phyloP scores from a whole-genome alignment of 1,139 yeast species.

The Saccharomycopsis phalli region DNA sequence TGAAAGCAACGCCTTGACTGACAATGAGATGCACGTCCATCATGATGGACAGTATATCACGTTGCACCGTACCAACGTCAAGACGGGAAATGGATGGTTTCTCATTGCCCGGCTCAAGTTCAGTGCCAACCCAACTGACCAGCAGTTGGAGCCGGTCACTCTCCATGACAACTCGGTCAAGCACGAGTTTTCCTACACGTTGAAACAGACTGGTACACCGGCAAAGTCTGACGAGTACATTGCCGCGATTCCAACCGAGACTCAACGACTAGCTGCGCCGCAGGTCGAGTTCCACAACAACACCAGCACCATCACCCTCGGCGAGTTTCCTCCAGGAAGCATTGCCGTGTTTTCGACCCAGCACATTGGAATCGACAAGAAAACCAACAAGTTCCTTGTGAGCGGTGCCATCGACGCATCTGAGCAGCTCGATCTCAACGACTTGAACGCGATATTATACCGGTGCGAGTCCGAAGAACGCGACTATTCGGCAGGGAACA shows the following conservation, averaged over 20 bases:
- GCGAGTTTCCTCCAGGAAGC: slow-evolving; percentile 79
- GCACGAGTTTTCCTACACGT: slow-evolving; percentile 49
- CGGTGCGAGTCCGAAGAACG: slow-evolving; percentile 83
- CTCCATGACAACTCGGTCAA: slow-evolving; percentile 61
- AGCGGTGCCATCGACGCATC: slow-evolving; percentile 74
- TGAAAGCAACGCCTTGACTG: slow-evolving; percentile 58
- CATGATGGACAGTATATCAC: slow-evolving; percentile 91
- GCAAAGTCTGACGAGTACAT: slow-evolving; percentile 31
- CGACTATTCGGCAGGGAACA: slow-evolving; percentile 62
- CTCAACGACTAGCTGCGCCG: slow-evolving; percentile 47
- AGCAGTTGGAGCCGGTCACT: slow-evolving; percentile 48
- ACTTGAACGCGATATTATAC: slow-evolving; percentile 67
- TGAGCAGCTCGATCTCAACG: slow-evolving; percentile 47
- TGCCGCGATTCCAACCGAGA: slow-evolving; percentile 57
- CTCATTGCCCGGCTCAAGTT: slow-evolving; percentile 84
- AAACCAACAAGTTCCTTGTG: slow-evolving; percentile 55
- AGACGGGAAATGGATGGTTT: slow-evolving; percentile 83
- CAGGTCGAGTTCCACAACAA: slow-evolving; percentile 35
- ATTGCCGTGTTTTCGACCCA: slow-evolving; percentile 75
- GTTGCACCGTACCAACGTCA: slow-evolving; percentile 75
- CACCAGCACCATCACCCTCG: slow-evolving; percentile 44
- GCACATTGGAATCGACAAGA: slow-evolving; percentile 46
- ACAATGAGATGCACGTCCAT: slow-evolving; percentile 89
- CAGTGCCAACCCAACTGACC: slow-evolving; percentile 32
- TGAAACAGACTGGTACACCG: slow-evolving; percentile 47